These are phyloP conservation scores for Dendrobium nobile DNA, from an alignment of 106 monocot species.

Conservation along the genomic window DNA sequence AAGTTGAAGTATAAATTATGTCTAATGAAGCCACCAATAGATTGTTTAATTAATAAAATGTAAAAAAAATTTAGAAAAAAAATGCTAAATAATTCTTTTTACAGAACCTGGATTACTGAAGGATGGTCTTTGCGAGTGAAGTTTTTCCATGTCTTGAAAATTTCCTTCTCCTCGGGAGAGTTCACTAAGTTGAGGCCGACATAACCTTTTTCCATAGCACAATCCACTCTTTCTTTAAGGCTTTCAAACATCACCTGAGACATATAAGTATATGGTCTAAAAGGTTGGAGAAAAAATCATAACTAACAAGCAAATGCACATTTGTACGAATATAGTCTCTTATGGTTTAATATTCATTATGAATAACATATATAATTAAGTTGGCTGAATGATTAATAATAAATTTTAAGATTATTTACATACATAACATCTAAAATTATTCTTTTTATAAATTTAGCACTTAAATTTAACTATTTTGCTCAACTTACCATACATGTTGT, in stretches of 20 bases:
- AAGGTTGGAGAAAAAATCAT: neutral
- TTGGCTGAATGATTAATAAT: no score
- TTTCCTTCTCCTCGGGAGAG: slow-evolving; percentile 16
- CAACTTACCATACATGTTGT: no score
- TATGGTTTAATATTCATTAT: no score
- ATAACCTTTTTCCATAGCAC: slow-evolving; percentile 24
- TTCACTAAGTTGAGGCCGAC: slow-evolving; percentile 13
- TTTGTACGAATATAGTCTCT: neutral
- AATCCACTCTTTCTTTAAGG: slow-evolving; percentile 36
- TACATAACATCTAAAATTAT: no score
- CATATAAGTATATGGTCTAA: neutral
- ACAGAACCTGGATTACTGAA: slow-evolving; percentile 30
- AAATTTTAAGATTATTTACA: no score
- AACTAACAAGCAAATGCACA: neutral
- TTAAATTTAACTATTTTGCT: no score
- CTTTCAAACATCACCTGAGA: slow-evolving; percentile 33
- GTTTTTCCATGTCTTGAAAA: slow-evolving; percentile 31
- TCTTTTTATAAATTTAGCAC: no score
- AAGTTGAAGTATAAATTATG: no score
- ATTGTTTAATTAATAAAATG: no score
- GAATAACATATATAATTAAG: no score
- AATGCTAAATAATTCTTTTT: neutral
- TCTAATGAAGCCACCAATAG: no score
- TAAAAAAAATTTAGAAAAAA: neutral
- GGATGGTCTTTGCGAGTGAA: slow-evolving; percentile 43